Evolutionary conservation across 1,139 yeast species (phyloP), one percentile per base, ranked within the genome.

Genomic region (Blastobotrys indianensis): DNA sequence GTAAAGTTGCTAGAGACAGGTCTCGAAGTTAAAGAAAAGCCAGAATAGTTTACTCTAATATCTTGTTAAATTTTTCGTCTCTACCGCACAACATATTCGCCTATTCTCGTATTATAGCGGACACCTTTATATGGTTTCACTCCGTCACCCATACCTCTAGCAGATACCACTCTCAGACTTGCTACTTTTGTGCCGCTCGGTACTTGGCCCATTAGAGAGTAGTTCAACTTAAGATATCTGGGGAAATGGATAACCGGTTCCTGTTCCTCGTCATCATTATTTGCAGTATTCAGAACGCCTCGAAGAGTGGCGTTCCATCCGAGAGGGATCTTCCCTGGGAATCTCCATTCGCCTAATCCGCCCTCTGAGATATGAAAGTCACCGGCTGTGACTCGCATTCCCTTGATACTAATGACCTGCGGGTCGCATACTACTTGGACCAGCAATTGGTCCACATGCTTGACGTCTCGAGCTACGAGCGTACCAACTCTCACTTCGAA

Each of bases 91-190:
- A 79, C 66, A 58, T 69, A 79, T 48, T 82, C 80, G 0, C 84
- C 87, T 0, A 85, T 73, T 45, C 68, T 67, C 4, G 96, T 80
- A 10, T 77, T 68, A 60, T 90, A 90, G 59, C 90, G 85, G 25
- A 90, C 97, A 1, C 98, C 97, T 62, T 90, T 92, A 70, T 81
- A 92, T 0, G 95, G 95, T 58, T 81, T 83, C 15, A 79, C 81
- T 2, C 75, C 71, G 3, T 78, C 81, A 12, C 78, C 77, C 54
- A 78, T 56, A 0, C 92, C 90, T 52, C 74, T 72, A 4, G 79
- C 69, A 51, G 76, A 73, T 13, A 72, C 59, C 9, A 90, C 76
- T 56, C 80, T 77, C 47, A 90, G 67, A 23, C 81, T 73, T 17
- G 78, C 82, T 1, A 90, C 86, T 52, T 77, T 77, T 38, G 83